phyloP scores from a whole-genome alignment of 768 basidiomycete genomes.

The Mycena galericulata region DNA sequence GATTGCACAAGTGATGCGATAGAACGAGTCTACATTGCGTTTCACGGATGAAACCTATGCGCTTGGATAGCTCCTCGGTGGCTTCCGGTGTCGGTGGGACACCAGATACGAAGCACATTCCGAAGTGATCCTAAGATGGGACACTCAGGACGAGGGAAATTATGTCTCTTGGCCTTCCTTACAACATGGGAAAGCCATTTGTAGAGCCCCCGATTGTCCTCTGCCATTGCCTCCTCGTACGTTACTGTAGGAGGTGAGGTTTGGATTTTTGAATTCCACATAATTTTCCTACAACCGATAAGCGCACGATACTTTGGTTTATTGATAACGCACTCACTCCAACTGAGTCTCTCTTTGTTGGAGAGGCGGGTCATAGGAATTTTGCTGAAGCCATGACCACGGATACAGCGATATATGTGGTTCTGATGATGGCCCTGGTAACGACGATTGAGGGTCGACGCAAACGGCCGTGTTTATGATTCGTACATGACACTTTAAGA shows the following conservation, averaged over 20 bases:
- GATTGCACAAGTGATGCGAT: background rate
- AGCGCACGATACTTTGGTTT: background rate
- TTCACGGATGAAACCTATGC: constrained; percentile 91
- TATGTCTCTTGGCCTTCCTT: constrained; percentile 42
- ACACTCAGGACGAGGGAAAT: constrained; percentile 7
- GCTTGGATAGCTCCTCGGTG: constrained; percentile 80
- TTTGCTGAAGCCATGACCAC: constrained; percentile 83
- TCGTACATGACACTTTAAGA: constrained; percentile 77
- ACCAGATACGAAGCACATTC: constrained; percentile 88
- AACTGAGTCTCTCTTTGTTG: constrained; percentile 40
- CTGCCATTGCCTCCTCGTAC: constrained; percentile 80
- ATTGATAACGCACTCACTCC: constrained; percentile 56
- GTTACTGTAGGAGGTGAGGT: constrained; percentile 79
- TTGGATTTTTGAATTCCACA: constrained; percentile 87
- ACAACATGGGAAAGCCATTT: constrained; percentile 88
- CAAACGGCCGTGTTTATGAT: background rate
- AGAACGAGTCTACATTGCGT: constrained; percentile 63
- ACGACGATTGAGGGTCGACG: constrained; percentile 1
- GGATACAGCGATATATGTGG: constrained; percentile 88
- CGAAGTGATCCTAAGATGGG: constrained; percentile 77
- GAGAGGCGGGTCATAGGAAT: constrained; percentile 84
- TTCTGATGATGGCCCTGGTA: constrained; percentile 65
- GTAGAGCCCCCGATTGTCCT: constrained; percentile 73
- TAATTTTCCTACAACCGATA: constrained; percentile 61
- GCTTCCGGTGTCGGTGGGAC: constrained; percentile 86